Evolutionary conservation across 768 basidiomycete genomes (phyloP).

Genomic region (Kwoniella newhampshirensis): DNA sequence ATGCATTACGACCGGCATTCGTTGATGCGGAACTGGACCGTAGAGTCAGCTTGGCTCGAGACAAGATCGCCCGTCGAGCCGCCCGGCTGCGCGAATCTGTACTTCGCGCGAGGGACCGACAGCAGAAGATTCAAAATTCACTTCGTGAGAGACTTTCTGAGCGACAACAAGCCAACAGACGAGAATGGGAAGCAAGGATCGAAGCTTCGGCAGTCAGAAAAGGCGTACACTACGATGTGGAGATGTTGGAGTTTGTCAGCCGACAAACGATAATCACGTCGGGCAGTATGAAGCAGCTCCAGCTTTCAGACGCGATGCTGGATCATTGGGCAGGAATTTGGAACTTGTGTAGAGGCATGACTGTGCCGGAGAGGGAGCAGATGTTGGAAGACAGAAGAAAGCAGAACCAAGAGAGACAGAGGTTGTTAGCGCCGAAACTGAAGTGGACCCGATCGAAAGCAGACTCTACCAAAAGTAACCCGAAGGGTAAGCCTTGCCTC

Average conservation of each 20-base stretch:
- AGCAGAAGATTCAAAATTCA: conserved; percentile 19
- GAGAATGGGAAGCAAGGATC: conserved; percentile 34
- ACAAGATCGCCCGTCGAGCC: not conserved
- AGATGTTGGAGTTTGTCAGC: conserved; percentile 29
- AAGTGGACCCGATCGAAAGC: not conserved
- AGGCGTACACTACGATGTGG: conserved; percentile 7
- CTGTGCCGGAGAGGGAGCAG: not conserved
- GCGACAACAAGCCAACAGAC: conserved; percentile 11
- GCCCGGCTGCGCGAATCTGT: not conserved
- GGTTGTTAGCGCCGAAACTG: not conserved
- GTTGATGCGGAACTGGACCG: conserved; percentile 20
- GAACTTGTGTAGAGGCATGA: conserved; percentile 3
- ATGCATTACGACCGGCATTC: conserved; percentile 21
- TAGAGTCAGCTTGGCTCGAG: not conserved
- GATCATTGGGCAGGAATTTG: conserved; percentile 25
- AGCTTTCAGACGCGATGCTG: conserved; percentile 18
- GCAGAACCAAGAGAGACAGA: not conserved
- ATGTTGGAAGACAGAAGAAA: conserved; percentile 6
- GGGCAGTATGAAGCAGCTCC: conserved; percentile 9
- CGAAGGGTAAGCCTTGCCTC: conserved; percentile 1
- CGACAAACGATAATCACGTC: conserved; percentile 17
- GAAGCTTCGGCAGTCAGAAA: conserved; percentile 6
- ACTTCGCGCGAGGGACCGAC: conserved; percentile 1
- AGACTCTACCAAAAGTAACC: conserved; percentile 4
- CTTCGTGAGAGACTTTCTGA: conserved; percentile 32